Base-by-base conservation (phyloP, 1,284 basidiomycete genomes). In the Austroboletus rostrupii region DNA sequence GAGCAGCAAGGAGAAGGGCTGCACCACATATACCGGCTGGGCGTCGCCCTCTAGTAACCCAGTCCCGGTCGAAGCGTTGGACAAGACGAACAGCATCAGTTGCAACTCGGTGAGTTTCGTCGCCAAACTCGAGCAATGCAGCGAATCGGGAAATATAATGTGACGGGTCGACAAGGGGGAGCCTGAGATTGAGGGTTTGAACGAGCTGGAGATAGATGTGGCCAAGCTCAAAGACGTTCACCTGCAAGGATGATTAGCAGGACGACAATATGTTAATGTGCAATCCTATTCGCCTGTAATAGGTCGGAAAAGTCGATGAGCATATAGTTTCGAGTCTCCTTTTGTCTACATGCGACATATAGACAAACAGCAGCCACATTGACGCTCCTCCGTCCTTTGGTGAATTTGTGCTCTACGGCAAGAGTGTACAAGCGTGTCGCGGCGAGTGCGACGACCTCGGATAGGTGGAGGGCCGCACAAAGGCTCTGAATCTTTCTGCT, bases 1-100 rank as follows among this genome's bases (percentile, higher is more conserved):
- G 85, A 29, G 94, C 96, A 0, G 97, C 97, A 17, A 99, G 82
- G 35, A 99, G 79, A 14, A 99, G 79, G 32, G 92, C 93, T 0
- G 97, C 97, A 28, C 97, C 97, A 67, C 96, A 98, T 52, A 99
- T 95, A 16, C 97, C 97, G 0, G 97, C 93, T 0, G 97, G 97
- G 12, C 97, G 81, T 38, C 97, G 85, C 33, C 97, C 97, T 28
- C 89, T 86, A 7, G 91, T 90, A 81, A 99, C 94, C 96, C 96
- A 99, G 70, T 99, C 97, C 23, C 92, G 82, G 62, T 94, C 89
- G 71, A 99, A 98, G 23, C 97, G 90, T 55, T 90, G 85, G 17
- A 98, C 92, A 44, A 99, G 87, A 1, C 96, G 87, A 1, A 92
- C 86, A 1, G 97, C 97, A 64, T 99, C 97, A 13, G 87, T 85